Base-by-base conservation (phyloP, 495 filamentous ascomycete species). In the Xylaria nigripes region DNA sequence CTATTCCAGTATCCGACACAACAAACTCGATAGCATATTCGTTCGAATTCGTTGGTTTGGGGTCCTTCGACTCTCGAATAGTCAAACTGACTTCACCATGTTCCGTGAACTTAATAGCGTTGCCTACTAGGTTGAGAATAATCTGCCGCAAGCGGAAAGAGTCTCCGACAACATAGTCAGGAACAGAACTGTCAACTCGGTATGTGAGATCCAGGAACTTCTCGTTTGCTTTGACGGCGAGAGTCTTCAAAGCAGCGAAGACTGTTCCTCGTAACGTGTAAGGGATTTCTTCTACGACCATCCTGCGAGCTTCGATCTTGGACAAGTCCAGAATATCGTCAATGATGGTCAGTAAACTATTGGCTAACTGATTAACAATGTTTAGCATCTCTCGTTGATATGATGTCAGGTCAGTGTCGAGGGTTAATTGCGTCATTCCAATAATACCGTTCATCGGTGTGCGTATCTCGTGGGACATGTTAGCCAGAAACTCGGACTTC, bases 391-490 rank as follows among this genome's bases (percentile, higher is more conserved):
- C 93, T 53, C 93, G 85, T 54, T 96, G 95, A 58, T 96, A 93
- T 51, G 87, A 85, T 34, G 90, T 95, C 38, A 99, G 74, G 63
- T 96, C 91, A 24, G 92, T 96, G 63, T 99, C 93, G 46, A 99
- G 75, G 1, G 94, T 96, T 50, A 99, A 76, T 71, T 99, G 93
- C 2, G 93, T 96, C 93, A 97, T 95, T 57, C 86, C 86, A 61
- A 93, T 91, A 62, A 97, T 81, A 46, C 78, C 77, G 64, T 78
- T 79, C 92, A 97, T 97, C 0, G 93, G 93, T 21, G 93, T 98
- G 67, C 93, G 79, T 56, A 99, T 99, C 71, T 99, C 93, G 80
- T 99, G 93, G 36, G 87, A 93, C 93, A 99, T 99, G 67, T 99
- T 99, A 24, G 93, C 93, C 43, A 99, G 75, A 73, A 99, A 99